phyloP scores from a whole-genome alignment of 352 stramenopile genomes.

The Globisporangium canariense region DNA sequence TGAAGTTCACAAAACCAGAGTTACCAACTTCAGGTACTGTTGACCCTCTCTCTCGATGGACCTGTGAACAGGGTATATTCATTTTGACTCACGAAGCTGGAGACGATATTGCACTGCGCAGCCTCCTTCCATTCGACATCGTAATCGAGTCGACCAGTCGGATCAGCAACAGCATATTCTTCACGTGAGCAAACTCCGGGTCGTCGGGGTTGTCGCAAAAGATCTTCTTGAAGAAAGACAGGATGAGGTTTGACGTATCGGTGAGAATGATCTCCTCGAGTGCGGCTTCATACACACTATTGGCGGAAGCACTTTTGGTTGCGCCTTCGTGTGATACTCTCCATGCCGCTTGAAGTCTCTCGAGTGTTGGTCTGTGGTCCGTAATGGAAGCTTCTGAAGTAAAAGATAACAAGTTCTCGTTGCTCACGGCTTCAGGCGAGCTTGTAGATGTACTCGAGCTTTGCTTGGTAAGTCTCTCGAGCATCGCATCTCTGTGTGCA shows the following conservation, averaged over 20 bases:
- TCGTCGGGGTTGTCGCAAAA: constrained; percentile 34
- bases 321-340: constrained; percentile 1
- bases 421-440: background rate
- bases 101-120: constrained; percentile 12
- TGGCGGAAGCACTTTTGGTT: background rate
- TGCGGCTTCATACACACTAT: constrained; percentile 25
- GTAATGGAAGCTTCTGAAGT: background rate
- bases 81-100: background rate
- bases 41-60: no score
- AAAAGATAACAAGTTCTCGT: background rate
- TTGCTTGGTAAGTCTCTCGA: constrained; percentile 33
- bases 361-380: constrained; percentile 19
- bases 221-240: constrained; percentile 47
- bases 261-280: constrained; percentile 43
- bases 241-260: constrained; percentile 49
- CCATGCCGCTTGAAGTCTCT: constrained; percentile 26
- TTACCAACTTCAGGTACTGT: background rate
- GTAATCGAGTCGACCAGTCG: constrained; percentile 47
- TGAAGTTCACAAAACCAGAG: no score
- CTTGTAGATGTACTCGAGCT: background rate
- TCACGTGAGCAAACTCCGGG: constrained; percentile 24
- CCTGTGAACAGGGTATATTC: no score
- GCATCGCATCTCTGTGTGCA: constrained; percentile 39
- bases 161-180: constrained; percentile 38
- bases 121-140: constrained; percentile 21